Evolutionary conservation across 305 asterid species (phyloP), one percentile per base, ranked within the genome.

Genomic region (Fraxinus sp.): DNA sequence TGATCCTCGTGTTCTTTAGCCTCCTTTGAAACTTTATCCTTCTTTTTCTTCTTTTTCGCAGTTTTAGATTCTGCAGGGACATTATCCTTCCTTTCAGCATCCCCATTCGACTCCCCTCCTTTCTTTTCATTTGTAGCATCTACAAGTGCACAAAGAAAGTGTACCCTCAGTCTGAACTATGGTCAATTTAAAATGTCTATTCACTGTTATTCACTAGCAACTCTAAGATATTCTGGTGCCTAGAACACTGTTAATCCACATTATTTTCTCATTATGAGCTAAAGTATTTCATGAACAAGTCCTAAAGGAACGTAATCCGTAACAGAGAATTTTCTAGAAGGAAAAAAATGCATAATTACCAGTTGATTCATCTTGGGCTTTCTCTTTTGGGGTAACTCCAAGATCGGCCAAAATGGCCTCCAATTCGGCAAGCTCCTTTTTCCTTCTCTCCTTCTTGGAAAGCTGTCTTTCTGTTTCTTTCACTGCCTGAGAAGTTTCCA

Each of bases 401-500:
- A 96, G 92, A 89, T 96, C 94, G 83, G 98, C 98, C 79, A 96
- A 88, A 86, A 94, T 90, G n/a, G 94, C 97, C 85, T 96, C 99
- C 79, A 96, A 91, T 82, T 96, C 99, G 10, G 95, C 99, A 79
- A 96, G 94, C 89, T 96, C 98, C 88, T 96, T 94, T 83, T 93
- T 96, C 93, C 88, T 92, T 82, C 89, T 87, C 90, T 94, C 98
- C 88, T 96, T 96, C 95, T 96, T 96, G 3, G 99, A 94, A 33
- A 96, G 91, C 86, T 96, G 98, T 85, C 95, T 91, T 80, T 93
- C 98, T 59, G 97, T 16, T 86, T 91, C 99, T 86, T 91, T 96
- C 14, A 92, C 94, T 57, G 90, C 90, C n/a, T 87, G 91, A 41
- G 90, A 80, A 84, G 80, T 88, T 78, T 89, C 93, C 9, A 86